Conservation (phyloP, 2,329 filamentous ascomycete species). For the Septoria petroselini region DNA sequence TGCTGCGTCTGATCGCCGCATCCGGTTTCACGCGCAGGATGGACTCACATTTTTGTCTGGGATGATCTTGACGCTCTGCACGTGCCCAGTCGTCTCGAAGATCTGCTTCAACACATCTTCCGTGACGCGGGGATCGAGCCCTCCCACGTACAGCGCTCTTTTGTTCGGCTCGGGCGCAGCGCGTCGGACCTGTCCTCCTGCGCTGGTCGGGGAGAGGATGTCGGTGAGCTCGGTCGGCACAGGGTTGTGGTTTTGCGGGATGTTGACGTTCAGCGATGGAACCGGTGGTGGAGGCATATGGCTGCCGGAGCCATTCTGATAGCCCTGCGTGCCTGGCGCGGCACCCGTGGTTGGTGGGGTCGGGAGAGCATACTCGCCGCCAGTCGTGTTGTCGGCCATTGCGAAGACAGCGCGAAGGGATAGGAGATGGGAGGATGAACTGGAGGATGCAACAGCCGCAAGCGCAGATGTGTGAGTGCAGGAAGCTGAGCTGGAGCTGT, state of each 20-base stretch:
- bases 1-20: constrained; percentile 13
- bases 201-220: constrained; percentile 81
- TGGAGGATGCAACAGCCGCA: constrained; percentile 11
- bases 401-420: constrained; percentile 41
- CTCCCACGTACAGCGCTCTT: constrained; percentile 91
- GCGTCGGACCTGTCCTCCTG: constrained; percentile 77
- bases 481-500: constrained; percentile 20
- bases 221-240: constrained; percentile 87
- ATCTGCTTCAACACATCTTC: constrained; percentile 61
- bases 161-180: constrained; percentile 98
- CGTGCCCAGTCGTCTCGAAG: constrained; percentile 97
- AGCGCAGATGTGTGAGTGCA: constrained; percentile 12
- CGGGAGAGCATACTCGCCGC: constrained; percentile 64
- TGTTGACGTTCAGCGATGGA: constrained; percentile 65
- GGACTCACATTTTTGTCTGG: constrained; percentile 95
- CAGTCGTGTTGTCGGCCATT: constrained; percentile 73
- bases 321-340: constrained; percentile 60
- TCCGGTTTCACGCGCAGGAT: constrained; percentile 16
- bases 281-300: constrained; percentile 90
- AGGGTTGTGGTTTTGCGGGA: constrained; percentile 93
- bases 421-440: constrained; percentile 34
- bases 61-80: constrained; percentile 98
- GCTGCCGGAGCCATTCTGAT: constrained; percentile 71
- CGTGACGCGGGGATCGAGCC: constrained; percentile 69
- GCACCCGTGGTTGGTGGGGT: constrained; percentile 65